Base-by-base conservation (phyloP, 148 eudicot species). In the Pharnaceum exiguum region DNA sequence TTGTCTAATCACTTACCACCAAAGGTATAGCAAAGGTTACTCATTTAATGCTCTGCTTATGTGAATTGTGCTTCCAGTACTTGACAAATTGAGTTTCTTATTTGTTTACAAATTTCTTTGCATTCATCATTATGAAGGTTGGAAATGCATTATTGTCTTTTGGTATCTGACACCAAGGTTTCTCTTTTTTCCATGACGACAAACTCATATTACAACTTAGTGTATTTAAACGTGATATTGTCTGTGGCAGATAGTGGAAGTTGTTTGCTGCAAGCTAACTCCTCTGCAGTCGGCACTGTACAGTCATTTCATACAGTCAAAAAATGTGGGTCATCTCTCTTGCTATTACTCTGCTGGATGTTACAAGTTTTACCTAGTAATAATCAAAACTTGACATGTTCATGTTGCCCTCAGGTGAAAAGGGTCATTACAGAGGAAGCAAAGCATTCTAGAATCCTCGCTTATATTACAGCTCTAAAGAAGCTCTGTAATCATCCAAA, bases 401-500 rank as follows among this genome's bases (percentile, higher is more conserved):
- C 22, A 13, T 57, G 23, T 27, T 51, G 29, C 62, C 21, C 72
- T 48, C 74, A 94, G 99, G 89, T 94, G 15, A 89, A 86, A 79
- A 73, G 73, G 50, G 99, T 75, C 28, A 75, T 94, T 51, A 69
- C 63, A 46, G 99, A 84, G 78, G 91, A 84, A 70, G 56, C 76
- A 57, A 89, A 83, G 75, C 79, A 75, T 51, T 71, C 96, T 33
- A 89, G 84, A 62, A 84, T 94, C 42, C 71, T 94, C 77, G 95
- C 96, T 59, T 94, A 84, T 46, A 94, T 94, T 70, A 94, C 99
- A 59, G 96, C 85, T 58, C 82, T 94, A 30, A 94, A 94, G 82
- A 94, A 94, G 82, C 96, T 94, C 49, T 94, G 99, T 87, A 94
- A 94, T 68, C 99, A 94, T 63, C 99, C 99, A 42, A 94, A 94